phyloP scores from a whole-genome alignment of 345 rosid species.

The Citrus unshiu region DNA sequence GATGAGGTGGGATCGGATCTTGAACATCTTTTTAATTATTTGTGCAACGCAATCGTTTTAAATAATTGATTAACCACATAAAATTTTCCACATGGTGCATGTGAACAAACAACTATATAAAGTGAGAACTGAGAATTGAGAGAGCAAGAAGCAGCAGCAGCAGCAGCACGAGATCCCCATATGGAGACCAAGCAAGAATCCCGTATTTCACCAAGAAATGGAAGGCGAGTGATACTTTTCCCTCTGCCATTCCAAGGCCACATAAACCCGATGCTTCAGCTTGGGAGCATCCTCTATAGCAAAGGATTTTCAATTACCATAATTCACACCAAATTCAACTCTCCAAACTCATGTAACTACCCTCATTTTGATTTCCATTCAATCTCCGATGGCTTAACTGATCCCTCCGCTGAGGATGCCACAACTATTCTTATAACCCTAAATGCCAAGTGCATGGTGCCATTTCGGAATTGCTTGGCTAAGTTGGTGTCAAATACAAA shows the following conservation, averaged over 20 bases:
- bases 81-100: not conserved
- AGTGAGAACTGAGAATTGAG: not conserved
- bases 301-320: not conserved
- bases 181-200: conserved; percentile 2
- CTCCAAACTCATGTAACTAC: conserved; percentile 20
- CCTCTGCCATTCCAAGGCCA: conserved; percentile 59
- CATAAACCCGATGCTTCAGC: conserved; percentile 55
- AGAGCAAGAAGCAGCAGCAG: not conserved
- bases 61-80: too few species aligned
- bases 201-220: conserved; percentile 19
- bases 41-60: not conserved
- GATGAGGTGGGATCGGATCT: not conserved
- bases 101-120: not conserved
- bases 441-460: conserved; percentile 23
- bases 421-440: conserved; percentile 16
- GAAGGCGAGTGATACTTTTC: conserved; percentile 36
- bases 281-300: conserved; percentile 44
- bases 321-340: not conserved
- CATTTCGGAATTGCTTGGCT: conserved; percentile 34
- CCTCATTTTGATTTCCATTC: conserved; percentile 44
- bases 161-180: not conserved
- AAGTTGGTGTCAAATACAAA: conserved; percentile 13
- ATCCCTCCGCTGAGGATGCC: conserved; percentile 8
- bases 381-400: conserved; percentile 23
- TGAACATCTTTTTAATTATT: not conserved